Conservation (phyloP, 257 asterid genomes). For the Plantago major region DNA sequence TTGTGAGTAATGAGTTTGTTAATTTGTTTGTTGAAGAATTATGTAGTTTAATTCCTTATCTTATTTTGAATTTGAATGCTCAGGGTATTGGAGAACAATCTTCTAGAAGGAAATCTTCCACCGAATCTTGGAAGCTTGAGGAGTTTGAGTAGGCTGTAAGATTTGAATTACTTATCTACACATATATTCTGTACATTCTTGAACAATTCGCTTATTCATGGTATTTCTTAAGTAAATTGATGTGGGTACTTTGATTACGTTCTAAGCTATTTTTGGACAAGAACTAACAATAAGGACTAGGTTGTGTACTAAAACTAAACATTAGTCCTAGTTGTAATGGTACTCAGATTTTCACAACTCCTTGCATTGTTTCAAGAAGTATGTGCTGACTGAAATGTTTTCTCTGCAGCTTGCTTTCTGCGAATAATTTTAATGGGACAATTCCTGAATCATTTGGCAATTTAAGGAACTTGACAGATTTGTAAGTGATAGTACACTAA, state of each 20-base stretch:
- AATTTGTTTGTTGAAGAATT: conserved; percentile 9
- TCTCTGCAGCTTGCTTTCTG: conserved; percentile 66
- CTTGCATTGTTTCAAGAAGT: not conserved
- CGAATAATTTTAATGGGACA: conserved; percentile 68
- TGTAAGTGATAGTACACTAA: conserved; percentile 48
- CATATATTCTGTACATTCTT: too few relatives aligned
- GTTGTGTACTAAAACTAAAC: too few relatives aligned
- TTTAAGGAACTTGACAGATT: conserved; percentile 63
- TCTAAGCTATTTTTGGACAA: too few relatives aligned
- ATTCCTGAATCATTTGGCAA: conserved; percentile 57
- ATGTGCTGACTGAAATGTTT: conserved; percentile 18
- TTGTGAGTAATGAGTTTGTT: conserved; percentile 55
- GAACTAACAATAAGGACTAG: too few relatives aligned
- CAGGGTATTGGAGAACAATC: conserved; percentile 76
- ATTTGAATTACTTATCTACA: not conserved
- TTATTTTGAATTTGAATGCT: conserved; percentile 18
- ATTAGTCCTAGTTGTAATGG: too few relatives aligned
- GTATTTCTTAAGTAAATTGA: too few relatives aligned
- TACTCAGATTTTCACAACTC: not conserved
- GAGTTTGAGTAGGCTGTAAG: conserved; percentile 67
- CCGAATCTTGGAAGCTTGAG: conserved; percentile 59
- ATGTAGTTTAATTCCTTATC: conserved; percentile 18
- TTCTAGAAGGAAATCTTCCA: conserved; percentile 78
- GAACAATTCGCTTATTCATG: too few relatives aligned
- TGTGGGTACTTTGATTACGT: too few relatives aligned